phyloP scores from a whole-genome alignment of 2,329 filamentous ascomycete species.

The Phaeoacremonium minimum region DNA sequence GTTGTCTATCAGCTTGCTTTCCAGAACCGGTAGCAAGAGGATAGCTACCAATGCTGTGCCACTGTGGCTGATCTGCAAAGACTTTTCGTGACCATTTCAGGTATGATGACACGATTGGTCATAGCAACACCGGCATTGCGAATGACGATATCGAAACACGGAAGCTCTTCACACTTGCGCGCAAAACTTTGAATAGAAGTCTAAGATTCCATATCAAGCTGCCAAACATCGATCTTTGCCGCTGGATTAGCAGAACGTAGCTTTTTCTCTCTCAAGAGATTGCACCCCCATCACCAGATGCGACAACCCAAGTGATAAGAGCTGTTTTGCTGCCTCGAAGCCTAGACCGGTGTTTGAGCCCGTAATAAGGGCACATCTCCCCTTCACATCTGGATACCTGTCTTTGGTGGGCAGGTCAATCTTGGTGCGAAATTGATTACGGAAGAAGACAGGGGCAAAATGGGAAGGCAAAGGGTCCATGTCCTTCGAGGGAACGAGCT shows the following conservation, averaged over 20 bases:
- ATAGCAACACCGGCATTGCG: conserved; percentile 2
- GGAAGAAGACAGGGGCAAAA: conserved; percentile 6
- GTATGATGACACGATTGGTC: not conserved
- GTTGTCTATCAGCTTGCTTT: conserved; percentile 7
- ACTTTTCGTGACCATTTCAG: conserved; percentile 1
- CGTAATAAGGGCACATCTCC: conserved; percentile 30
- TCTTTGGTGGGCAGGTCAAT: conserved; percentile 5
- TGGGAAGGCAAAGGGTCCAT: conserved; percentile 1
- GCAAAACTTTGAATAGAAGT: conserved; percentile 3
- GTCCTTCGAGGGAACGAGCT: conserved; percentile 6
- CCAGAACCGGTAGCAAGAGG: conserved; percentile 1
- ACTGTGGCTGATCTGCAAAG: conserved; percentile 4
- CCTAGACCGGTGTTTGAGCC: conserved; percentile 39
- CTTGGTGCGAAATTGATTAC: conserved; percentile 9
- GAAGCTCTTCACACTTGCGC: not conserved
- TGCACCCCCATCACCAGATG: conserved; percentile 36
- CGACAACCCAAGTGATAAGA: conserved; percentile 25
- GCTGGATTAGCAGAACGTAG: conserved; percentile 8
- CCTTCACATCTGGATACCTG: conserved; percentile 1
- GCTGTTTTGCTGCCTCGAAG: conserved; percentile 30
- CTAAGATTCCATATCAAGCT: conserved; percentile 6
- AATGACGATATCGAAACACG: conserved; percentile 1
- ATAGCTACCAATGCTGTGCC: conserved; percentile 1
- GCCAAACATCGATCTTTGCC: conserved; percentile 2
- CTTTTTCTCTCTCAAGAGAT: conserved; percentile 20